These are phyloP conservation scores for Xerophyta viscosa DNA, from an alignment of 106 monocot genomes.

Conservation along the genomic window DNA sequence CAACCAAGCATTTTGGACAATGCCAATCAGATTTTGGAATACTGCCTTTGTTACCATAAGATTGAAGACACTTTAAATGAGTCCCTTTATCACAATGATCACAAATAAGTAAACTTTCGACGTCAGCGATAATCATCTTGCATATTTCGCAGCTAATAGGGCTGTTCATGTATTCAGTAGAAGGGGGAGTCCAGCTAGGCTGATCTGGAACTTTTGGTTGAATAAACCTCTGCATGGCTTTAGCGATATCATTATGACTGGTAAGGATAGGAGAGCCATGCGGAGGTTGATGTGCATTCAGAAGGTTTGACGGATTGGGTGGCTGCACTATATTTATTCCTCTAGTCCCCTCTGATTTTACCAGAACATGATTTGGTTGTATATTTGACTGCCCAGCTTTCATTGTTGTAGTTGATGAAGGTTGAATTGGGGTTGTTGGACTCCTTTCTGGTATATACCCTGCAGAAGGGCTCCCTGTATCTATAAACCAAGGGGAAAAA, in stretches of 20 bases:
- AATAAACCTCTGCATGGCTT: conserved; percentile 54
- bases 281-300: conserved; percentile 29
- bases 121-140: conserved; percentile 54
- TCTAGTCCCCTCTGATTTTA: conserved; percentile 12
- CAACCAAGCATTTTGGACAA: conserved; percentile 66
- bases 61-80: conserved; percentile 77
- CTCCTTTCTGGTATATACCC: conserved; percentile 23
- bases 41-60: conserved; percentile 44
- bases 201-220: conserved; percentile 43
- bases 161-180: conserved; percentile 64
- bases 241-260: conserved; percentile 66
- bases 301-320: conserved; percentile 20
- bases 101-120: conserved; percentile 84
- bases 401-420: conserved; percentile 16
- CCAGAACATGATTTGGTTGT: conserved; percentile 9
- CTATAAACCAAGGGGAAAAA: not conserved
- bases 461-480: conserved; percentile 19
- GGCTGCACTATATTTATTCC: conserved; percentile 4
- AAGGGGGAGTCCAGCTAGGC: conserved; percentile 56
- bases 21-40: conserved; percentile 85
- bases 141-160: conserved; percentile 63
- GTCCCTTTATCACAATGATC: conserved; percentile 92
- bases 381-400: conserved; percentile 21
- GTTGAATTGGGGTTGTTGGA: conserved; percentile 19
- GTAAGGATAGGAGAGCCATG: conserved; percentile 28